Base-by-base conservation (phyloP, 768 basidiomycete species). In the Trametes coccinea region DNA sequence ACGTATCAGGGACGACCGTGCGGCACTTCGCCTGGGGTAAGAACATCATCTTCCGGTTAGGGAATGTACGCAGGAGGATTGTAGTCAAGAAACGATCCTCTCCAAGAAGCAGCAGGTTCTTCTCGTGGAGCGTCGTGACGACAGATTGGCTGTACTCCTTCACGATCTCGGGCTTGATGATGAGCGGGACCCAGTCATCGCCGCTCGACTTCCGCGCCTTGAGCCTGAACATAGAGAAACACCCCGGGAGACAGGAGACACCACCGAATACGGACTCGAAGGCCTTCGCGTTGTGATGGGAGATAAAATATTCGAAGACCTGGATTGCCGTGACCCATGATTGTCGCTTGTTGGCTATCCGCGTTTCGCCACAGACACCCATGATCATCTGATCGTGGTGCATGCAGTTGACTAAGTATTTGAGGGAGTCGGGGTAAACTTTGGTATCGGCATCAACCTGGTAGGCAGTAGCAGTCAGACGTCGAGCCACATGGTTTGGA, bases 61-160 rank as follows among this genome's bases (percentile, higher is more conserved):
- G 97, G 80, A 99, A 99, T 2, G 96, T 94, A 37, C 97, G 89
- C 27, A 99, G 80, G 67, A 99, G 88, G 70, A 95, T 91, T 10
- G 97, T 99, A 16, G 97, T 97, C 46, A 99, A 77, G 82, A 99
- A 99, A 45, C 97, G 95, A 84, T 99, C 97, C 79, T 99, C 97
- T 64, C 97, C 97, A 30, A 99, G 85, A 14, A 98, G 81, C 2
- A 98, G 81, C 22, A 99, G 82, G 73, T 98, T 98, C 80, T 99
- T 98, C 80, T 99, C 92, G 76, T 99, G 97, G 2, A 99, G 80
- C 0, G 96, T 98, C 4, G 88, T 87, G 55, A 98, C 95, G 69
- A 93, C 90, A 69, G 84, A 87, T 74, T 98, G 96, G 67, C 93
- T 94, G 77, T 99, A 99, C 72, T 98, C 94, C 70, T 92, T 90